phyloP scores from a whole-genome alignment of 2,329 filamentous ascomycete genomes.

The Dendrostoma leiphaemia region DNA sequence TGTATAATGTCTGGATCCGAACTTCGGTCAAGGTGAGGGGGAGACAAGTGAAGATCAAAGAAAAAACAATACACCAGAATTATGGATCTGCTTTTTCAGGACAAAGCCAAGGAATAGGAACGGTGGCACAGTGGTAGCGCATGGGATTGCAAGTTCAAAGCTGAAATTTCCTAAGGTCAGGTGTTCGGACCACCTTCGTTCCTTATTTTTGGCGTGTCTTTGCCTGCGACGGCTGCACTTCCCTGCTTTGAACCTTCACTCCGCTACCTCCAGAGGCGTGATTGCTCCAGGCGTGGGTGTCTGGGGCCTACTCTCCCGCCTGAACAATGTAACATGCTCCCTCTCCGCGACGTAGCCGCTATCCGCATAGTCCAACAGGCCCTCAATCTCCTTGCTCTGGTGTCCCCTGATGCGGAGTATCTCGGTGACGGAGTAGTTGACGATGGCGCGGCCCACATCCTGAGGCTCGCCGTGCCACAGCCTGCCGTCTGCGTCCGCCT shows the following conservation, averaged over 20 bases:
- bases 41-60: too few relatives aligned
- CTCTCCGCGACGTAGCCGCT: slow-evolving; percentile 90
- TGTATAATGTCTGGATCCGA: too few relatives aligned
- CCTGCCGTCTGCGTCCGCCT: slow-evolving; percentile 36
- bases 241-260: slow-evolving; percentile 20
- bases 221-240: not conserved
- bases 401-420: slow-evolving; percentile 81
- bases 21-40: too few relatives aligned
- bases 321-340: slow-evolving; percentile 81
- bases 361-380: slow-evolving; percentile 84
- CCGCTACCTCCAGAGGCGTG: slow-evolving; percentile 20
- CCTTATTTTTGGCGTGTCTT: too few relatives aligned
- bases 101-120: too few relatives aligned
- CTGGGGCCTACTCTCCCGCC: slow-evolving; percentile 49
- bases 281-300: slow-evolving; percentile 37
- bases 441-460: slow-evolving; percentile 85
- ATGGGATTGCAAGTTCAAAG: too few relatives aligned
- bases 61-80: too few relatives aligned
- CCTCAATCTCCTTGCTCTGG: slow-evolving; percentile 77
- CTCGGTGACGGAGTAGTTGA: slow-evolving; percentile 89
- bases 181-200: too few relatives aligned
- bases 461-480: slow-evolving; percentile 50
- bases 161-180: too few relatives aligned
- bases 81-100: too few relatives aligned
- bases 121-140: too few relatives aligned